Conservation (phyloP, 2,329 filamentous ascomycete genomes). For the Leptodontidium sp. region DNA sequence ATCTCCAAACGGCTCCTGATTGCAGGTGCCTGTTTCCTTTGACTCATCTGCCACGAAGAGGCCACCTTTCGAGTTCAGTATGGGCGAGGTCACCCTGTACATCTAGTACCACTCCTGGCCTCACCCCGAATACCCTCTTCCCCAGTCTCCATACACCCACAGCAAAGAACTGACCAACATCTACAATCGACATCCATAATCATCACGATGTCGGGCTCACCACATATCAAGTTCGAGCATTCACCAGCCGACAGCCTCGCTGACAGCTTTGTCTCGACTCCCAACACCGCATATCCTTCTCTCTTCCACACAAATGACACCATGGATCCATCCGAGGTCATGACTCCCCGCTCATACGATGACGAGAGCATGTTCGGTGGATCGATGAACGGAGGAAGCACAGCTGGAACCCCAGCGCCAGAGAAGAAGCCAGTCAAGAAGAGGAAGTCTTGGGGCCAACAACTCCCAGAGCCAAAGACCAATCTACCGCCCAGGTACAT, state of each 20-base stretch:
- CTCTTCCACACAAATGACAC: conserved; percentile 41
- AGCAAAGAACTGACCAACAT: not conserved
- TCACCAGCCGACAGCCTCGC: conserved; percentile 45
- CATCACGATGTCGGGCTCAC: conserved; percentile 34
- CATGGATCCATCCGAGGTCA: conserved; percentile 42
- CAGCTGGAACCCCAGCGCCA: conserved; percentile 43
- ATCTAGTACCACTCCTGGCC: conserved; percentile 23
- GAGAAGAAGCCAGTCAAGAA: conserved; percentile 87
- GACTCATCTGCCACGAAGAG: conserved; percentile 22
- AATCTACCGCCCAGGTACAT: conserved; percentile 87
- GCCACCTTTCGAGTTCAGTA: conserved; percentile 22
- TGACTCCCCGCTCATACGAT: conserved; percentile 47
- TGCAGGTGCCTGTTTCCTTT: conserved; percentile 16
- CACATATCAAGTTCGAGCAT: conserved; percentile 46
- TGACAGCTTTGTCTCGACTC: conserved; percentile 47
- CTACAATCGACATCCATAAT: conserved; percentile 23
- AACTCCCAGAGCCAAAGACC: conserved; percentile 95
- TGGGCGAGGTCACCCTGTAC: conserved; percentile 24
- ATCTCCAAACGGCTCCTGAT: not conserved
- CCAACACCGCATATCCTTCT: conserved; percentile 44
- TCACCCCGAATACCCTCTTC: conserved; percentile 3
- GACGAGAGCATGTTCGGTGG: conserved; percentile 46
- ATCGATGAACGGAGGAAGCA: conserved; percentile 37
- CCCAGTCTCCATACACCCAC: not conserved
- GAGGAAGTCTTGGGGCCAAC: conserved; percentile 98